Conservation (phyloP, 2,329 filamentous ascomycete species). For the Alternaria rosae region DNA sequence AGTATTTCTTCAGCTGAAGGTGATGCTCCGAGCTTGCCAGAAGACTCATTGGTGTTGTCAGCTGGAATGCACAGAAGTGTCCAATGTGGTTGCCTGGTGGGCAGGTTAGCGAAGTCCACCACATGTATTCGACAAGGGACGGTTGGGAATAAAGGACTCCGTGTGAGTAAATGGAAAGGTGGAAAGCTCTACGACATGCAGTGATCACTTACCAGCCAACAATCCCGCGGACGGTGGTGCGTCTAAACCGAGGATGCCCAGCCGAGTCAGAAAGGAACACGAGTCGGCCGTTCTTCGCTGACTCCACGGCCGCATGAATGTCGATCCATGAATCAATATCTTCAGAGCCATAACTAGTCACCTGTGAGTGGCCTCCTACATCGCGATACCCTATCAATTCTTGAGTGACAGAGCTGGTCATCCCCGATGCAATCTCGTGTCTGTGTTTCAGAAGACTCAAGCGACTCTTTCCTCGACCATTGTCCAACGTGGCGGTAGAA, state of each 20-base stretch:
- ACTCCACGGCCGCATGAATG: conserved; percentile 80
- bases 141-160: background rate
- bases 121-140: background rate
- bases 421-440: conserved; percentile 88
- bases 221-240: conserved; percentile 88
- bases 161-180: background rate
- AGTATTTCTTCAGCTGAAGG: conserved; percentile 61
- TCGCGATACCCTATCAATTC: conserved; percentile 84
- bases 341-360: conserved; percentile 85
- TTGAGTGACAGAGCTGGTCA: conserved; percentile 94
- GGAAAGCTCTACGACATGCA: background rate
- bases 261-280: conserved; percentile 93
- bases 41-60: conserved; percentile 67
- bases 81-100: conserved; percentile 77
- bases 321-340: conserved; percentile 94
- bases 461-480: conserved; percentile 88
- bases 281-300: conserved; percentile 74
- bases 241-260: conserved; percentile 85
- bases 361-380: conserved; percentile 38
- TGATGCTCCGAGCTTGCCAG: conserved; percentile 54
- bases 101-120: conserved; percentile 8
- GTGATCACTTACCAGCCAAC: conserved; percentile 72
- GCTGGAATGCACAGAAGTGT: conserved; percentile 86
- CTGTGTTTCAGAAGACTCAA: conserved; percentile 89
- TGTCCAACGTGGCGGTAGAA: conserved; percentile 87